These are phyloP conservation scores for Calonectria multiphialidica DNA, from an alignment of 2,329 filamentous ascomycete genomes.

Conservation along the genomic window DNA sequence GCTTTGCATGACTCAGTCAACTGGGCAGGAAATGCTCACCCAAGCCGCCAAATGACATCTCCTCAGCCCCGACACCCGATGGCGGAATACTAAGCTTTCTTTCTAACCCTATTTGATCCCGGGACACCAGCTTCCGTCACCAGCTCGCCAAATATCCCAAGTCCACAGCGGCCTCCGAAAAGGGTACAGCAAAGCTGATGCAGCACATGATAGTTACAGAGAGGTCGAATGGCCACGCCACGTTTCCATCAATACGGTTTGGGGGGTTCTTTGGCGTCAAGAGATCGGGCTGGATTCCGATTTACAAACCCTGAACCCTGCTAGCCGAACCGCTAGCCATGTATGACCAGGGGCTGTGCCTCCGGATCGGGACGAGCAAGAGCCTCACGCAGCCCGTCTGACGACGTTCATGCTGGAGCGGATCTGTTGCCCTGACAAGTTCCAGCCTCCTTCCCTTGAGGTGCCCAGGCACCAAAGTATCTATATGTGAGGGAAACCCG, in stretches of 20 bases:
- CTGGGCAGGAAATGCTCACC: background rate
- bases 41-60: background rate
- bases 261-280: slow-evolving; percentile 8
- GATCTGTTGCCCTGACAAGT: background rate
- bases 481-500: background rate
- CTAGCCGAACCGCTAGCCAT: slow-evolving; percentile 29
- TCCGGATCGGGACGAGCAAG: slow-evolving; percentile 38
- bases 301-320: slow-evolving; percentile 41
- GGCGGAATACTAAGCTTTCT: background rate
- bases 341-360: slow-evolving; percentile 28
- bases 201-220: background rate
- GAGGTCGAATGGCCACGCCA: slow-evolving; percentile 21
- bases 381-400: slow-evolving; percentile 27
- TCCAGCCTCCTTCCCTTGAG: background rate
- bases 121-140: background rate
- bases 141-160: background rate
- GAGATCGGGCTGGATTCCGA: slow-evolving; percentile 37
- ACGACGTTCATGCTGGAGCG: slow-evolving; percentile 12
- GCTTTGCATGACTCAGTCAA: background rate
- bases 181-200: background rate
- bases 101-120: background rate
- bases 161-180: background rate
- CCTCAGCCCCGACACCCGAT: background rate
- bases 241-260: slow-evolving; percentile 20
- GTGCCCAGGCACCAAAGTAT: background rate